Conservation (phyloP, 1,284 basidiomycete species). For the Clitocybe nebularis region DNA sequence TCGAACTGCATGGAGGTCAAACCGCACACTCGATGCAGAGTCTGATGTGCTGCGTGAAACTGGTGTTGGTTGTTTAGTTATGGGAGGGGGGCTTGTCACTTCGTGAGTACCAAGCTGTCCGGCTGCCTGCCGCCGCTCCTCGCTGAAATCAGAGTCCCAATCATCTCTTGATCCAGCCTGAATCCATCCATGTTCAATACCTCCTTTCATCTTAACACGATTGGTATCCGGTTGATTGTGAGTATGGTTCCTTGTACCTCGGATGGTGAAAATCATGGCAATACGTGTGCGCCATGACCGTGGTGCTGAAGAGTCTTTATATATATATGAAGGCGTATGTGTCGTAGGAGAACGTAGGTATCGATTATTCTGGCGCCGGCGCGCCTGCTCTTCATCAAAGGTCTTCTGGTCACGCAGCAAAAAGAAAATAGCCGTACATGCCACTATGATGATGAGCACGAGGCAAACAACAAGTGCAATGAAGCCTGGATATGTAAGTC, state of each 20-base stretch:
- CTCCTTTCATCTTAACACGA: conserved; percentile 15
- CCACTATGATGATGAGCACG: conserved; percentile 38
- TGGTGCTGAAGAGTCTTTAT: conserved; percentile 2
- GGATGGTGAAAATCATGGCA: conserved; percentile 7
- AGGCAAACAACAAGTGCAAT: conserved; percentile 43
- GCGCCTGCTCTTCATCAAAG: conserved; percentile 21
- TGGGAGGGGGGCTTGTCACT: neutral
- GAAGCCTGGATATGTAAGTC: conserved; percentile 34
- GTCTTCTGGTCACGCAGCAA: conserved; percentile 35
- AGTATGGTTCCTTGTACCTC: neutral
- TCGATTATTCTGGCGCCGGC: conserved; percentile 13
- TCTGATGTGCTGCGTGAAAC: conserved; percentile 21
- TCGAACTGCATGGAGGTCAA: conserved; percentile 21
- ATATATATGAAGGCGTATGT: conserved; percentile 6
- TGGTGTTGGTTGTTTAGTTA: conserved; percentile 9
- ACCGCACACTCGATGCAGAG: conserved; percentile 23
- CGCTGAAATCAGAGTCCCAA: conserved; percentile 28
- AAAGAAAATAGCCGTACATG: conserved; percentile 39
- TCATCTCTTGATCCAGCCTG: conserved; percentile 36
- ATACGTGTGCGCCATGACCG: conserved; percentile 10
- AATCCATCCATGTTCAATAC: conserved; percentile 37
- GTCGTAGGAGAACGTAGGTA: conserved; percentile 7
- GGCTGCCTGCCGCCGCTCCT: conserved; percentile 7
- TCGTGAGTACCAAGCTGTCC: conserved; percentile 12
- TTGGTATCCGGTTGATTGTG: conserved; percentile 1